Evolutionary conservation across 1,284 basidiomycete genomes (phyloP).

Genomic region (Sparassis latifolia): DNA sequence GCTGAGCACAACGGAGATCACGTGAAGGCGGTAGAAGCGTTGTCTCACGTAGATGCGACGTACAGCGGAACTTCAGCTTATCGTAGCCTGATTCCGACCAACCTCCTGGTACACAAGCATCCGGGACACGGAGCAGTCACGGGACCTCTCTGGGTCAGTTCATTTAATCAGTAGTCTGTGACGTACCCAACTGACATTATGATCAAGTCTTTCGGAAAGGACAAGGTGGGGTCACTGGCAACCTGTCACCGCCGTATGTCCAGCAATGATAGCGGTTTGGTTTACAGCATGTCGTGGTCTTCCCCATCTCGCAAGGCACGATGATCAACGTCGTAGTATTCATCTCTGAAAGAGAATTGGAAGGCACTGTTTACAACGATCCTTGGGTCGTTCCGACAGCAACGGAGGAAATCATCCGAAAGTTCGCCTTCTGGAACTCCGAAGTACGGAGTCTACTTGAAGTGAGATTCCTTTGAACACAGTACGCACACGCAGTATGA

Average conservation of each 20-base stretch:
- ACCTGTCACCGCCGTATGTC: neutral
- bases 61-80: constrained; percentile 15
- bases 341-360: constrained; percentile 31
- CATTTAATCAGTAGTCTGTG: neutral
- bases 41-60: constrained; percentile 2
- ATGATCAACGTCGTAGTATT: constrained; percentile 45
- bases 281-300: constrained; percentile 39
- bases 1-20: constrained; percentile 2
- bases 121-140: constrained; percentile 8
- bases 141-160: neutral
- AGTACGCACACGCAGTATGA: neutral
- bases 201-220: constrained; percentile 10
- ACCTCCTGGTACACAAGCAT: neutral
- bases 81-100: constrained; percentile 8
- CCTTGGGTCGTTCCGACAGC: constrained; percentile 35
- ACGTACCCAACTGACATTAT: neutral
- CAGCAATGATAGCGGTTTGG: neutral
- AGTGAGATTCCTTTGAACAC: constrained; percentile 21
- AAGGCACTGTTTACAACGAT: constrained; percentile 34
- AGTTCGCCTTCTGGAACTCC: constrained; percentile 41
- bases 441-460: constrained; percentile 39
- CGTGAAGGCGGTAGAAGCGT: neutral
- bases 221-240: constrained; percentile 5
- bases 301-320: constrained; percentile 39
- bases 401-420: constrained; percentile 28